Percentiles rank a stretch among this genome's conserved stretches.
These are phyloP conservation scores for Ampelomyces quisqualis DNA, from an alignment of 2,329 filamentous ascomycete genomes.

Conservation along the genomic window DNA sequence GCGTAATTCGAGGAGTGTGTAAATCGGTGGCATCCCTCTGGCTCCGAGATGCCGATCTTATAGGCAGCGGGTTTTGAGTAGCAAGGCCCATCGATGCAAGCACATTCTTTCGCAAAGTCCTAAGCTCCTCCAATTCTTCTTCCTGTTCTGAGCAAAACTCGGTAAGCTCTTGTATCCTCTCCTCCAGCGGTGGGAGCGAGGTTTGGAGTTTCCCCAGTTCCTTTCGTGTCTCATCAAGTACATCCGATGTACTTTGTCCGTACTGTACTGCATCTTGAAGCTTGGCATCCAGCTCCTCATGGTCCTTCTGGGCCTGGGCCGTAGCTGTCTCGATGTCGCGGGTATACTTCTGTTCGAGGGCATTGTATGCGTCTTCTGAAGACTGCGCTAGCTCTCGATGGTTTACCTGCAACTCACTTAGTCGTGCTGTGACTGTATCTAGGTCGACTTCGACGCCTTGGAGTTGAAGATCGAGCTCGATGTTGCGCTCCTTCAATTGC, in stretches of 20 bases:
- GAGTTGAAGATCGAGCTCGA: constrained; percentile 22
- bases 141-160: constrained; percentile 32
- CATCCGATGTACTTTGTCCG: constrained; percentile 5
- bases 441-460: constrained; percentile 21
- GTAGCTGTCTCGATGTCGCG: constrained; percentile 16
- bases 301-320: constrained; percentile 15
- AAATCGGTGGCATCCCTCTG: constrained; percentile 13
- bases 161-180: constrained; percentile 28
- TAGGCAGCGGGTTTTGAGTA: constrained; percentile 12
- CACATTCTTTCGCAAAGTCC: constrained; percentile 27
- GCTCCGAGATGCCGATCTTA: constrained; percentile 13
- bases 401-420: constrained; percentile 20
- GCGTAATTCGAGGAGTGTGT: constrained; percentile 13
- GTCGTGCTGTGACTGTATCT: constrained; percentile 10
- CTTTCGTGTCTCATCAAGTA: constrained; percentile 16
- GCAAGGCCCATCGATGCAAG: constrained; percentile 27
- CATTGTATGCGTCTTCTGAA: constrained; percentile 18
- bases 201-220: constrained; percentile 20
- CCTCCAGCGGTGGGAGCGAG: constrained; percentile 20
- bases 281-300: constrained; percentile 17
- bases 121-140: constrained; percentile 31
- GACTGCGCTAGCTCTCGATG: constrained; percentile 22
- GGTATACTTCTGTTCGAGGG: constrained; percentile 20
- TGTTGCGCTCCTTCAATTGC: constrained; percentile 19
- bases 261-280: constrained; percentile 17